Base-by-base conservation (phyloP, 345 rosid species). In the Brassica incana region DNA sequence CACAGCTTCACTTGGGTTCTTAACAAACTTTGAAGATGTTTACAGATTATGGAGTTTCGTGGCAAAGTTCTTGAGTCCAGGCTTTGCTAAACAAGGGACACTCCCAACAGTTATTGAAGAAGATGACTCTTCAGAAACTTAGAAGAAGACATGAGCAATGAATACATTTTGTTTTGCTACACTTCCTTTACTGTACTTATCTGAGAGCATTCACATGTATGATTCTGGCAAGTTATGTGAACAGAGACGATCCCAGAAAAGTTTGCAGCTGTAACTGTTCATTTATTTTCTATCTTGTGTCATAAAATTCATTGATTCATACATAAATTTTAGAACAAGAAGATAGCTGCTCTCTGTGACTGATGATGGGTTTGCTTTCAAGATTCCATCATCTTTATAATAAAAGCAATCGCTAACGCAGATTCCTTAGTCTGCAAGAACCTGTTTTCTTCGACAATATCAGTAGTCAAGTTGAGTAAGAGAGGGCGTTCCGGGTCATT, bases 1-100 rank as follows among this genome's bases (percentile, higher is more conserved):
- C 76, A 93, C 99, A 15, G 98, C 97, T 66, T 96, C 99, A 30
- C 91, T 96, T 0, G 90, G 99, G 75, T 96, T 96, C 83, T 85
- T 96, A 77, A 93, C 97, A 18, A 90, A 96, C 88, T 96, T 96
- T 72, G 98, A 93, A 83, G 99, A 95, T 83, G 98, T 95, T 60
- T 90, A 90, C 86, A 90, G 88, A 80, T 71, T 95, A 77, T 95
- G 98, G 99, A 88, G 85, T 36, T 93, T 96, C 50, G 91, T 90
- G 48, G 92, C 98, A 0, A 96, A 90, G 89, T 96, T 96, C 83
- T 92, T 93, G 69, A 87, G 93, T 80, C 89, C 98, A 0, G 70
- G 84, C 32, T 93, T 90, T 67, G 82, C 88, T 78, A 83, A 84
- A 61, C 96, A 92, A 59, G 92, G 92, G 35, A 76, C 86, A 71